Conservation (phyloP, 2,329 filamentous ascomycete species). For the Ustulina deusta region DNA sequence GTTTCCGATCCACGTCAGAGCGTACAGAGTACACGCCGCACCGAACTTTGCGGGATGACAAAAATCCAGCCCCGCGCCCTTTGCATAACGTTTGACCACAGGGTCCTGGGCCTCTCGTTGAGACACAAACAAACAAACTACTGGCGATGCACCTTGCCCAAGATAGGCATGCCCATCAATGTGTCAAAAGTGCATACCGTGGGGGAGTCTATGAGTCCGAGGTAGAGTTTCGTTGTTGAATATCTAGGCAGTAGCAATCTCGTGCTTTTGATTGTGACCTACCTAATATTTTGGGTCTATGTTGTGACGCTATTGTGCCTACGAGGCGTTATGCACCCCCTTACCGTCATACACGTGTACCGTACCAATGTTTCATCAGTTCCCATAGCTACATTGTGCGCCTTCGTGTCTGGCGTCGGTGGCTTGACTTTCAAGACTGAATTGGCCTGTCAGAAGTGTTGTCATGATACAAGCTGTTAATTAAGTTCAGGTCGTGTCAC, state of each 20-base stretch:
- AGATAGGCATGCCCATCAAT: background rate
- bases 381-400: slow-evolving; percentile 2
- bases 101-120: slow-evolving; percentile 1
- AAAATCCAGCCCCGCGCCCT: slow-evolving; percentile 13
- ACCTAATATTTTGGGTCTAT: background rate
- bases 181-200: background rate
- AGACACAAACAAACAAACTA: slow-evolving; percentile 16
- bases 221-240: background rate
- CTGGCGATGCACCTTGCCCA: background rate
- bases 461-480: background rate
- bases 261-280: background rate
- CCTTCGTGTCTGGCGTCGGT: background rate
- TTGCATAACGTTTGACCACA: slow-evolving; percentile 20
- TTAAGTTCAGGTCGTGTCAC: background rate
- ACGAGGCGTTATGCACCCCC: background rate
- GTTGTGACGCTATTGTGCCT: background rate
- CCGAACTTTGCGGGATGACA: slow-evolving; percentile 7
- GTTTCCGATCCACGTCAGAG: slow-evolving; percentile 10
- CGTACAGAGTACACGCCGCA: background rate
- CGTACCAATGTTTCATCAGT: slow-evolving; percentile 7
- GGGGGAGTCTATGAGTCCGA: background rate
- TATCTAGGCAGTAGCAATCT: too few relatives aligned
- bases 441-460: slow-evolving; percentile 1
- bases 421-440: background rate
- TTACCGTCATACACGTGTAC: background rate